Conservation (phyloP, 2,329 filamentous ascomycete genomes). For the Xenoacremonium recifei region DNA sequence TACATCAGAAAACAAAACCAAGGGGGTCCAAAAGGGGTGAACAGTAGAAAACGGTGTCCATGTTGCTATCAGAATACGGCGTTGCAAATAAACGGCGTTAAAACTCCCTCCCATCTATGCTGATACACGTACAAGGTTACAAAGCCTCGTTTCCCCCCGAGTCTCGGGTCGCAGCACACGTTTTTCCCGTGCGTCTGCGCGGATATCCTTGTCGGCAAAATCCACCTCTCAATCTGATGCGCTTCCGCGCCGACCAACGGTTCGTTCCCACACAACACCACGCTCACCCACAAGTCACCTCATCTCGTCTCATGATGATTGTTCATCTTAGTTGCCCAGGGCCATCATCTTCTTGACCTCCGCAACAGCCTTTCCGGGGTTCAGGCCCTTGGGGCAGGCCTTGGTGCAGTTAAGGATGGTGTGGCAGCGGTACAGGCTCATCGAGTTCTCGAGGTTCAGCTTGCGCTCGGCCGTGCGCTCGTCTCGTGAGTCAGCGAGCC, state of each 20-base stretch:
- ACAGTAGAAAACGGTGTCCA: slow-evolving; percentile 22
- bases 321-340: slow-evolving; percentile 33
- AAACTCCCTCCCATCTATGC: slow-evolving; percentile 27
- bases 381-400: slow-evolving; percentile 97
- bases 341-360: slow-evolving; percentile 99
- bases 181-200: no score
- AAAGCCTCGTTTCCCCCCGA: slow-evolving; percentile 24
- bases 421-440: slow-evolving; percentile 98
- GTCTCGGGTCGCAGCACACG: slow-evolving; percentile 22
- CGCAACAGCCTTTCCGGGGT: slow-evolving; percentile 91
- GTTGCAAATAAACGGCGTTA: slow-evolving; percentile 14
- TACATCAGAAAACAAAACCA: no score
- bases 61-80: slow-evolving; percentile 26
- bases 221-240: no score
- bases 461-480: slow-evolving; percentile 86
- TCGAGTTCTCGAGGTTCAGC: slow-evolving; percentile 92
- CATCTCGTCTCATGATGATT: no score
- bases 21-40: slow-evolving; percentile 14
- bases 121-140: slow-evolving; percentile 28
- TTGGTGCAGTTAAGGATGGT: slow-evolving; percentile 98
- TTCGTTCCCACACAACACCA: no score
- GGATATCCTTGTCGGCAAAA: no score
- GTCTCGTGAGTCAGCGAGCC: slow-evolving; percentile 93
- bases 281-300: no score
- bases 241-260: no score